These are phyloP conservation scores for Suillus luteus DNA, from an alignment of 768 basidiomycete genomes.

Conservation along the genomic window DNA sequence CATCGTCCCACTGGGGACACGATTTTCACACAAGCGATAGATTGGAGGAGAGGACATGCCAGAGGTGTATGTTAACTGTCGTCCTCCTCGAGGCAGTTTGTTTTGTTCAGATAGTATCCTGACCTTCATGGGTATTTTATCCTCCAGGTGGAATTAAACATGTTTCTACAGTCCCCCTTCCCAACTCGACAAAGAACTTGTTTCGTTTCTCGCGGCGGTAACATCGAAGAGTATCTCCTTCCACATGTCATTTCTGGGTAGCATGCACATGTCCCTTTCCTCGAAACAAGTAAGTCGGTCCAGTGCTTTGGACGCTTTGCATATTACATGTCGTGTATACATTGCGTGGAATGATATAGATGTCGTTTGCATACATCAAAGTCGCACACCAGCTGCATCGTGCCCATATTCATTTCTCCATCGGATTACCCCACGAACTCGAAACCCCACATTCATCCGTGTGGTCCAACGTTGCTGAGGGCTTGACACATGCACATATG, in stretches of 20 bases:
- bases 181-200: not conserved
- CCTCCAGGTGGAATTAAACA: not conserved
- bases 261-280: not conserved
- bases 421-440: conserved; percentile 21
- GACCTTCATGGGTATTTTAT: not conserved
- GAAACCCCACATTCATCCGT: conserved; percentile 9
- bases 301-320: not conserved
- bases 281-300: not conserved
- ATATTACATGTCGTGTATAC: not conserved
- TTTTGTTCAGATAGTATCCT: not conserved
- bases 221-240: not conserved
- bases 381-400: not conserved
- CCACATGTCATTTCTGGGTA: not conserved
- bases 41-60: not conserved
- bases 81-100: not conserved
- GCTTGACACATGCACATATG: conserved; percentile 31
- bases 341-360: not conserved
- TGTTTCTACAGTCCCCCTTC: not conserved
- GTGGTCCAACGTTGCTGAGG: conserved; percentile 30
- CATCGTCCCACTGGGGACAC: no score
- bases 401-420: conserved; percentile 14
- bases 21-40: not conserved
- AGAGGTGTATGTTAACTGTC: not conserved
- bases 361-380: not conserved
- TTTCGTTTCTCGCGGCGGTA: not conserved